Percentiles rank a stretch among this genome's conserved stretches.
phyloP scores from a whole-genome alignment of 495 filamentous ascomycete species.

The Penicillium cinerascens region DNA sequence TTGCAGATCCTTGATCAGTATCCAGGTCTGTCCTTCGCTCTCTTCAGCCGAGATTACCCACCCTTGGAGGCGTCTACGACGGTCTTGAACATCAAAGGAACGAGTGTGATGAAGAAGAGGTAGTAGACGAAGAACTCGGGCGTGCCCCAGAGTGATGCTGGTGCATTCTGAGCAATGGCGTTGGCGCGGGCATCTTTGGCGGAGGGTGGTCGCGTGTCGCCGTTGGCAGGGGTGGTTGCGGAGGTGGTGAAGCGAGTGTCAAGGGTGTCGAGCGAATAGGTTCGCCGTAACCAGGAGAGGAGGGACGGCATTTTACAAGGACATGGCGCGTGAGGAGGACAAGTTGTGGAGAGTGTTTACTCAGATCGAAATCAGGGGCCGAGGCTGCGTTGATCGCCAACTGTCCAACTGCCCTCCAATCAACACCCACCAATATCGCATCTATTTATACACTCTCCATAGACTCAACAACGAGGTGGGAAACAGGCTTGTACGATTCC shows the following conservation, averaged over 20 bases:
- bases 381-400: constrained; percentile 3
- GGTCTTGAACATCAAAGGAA: constrained; percentile 90
- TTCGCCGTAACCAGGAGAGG: constrained; percentile 39
- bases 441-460: constrained; percentile 1
- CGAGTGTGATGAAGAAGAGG: constrained; percentile 57
- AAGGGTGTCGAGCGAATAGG: constrained; percentile 86
- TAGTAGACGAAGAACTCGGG: constrained; percentile 85
- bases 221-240: constrained; percentile 60
- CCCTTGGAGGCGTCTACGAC: constrained; percentile 83
- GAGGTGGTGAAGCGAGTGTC: constrained; percentile 86
- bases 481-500: too few relatives aligned
- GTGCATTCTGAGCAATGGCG: constrained; percentile 40
- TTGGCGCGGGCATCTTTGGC: constrained; percentile 46
- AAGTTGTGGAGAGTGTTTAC: constrained; percentile 11
- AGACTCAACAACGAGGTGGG: background rate
- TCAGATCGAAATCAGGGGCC: constrained; percentile 9
- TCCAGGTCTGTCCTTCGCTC: background rate
- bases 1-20: constrained; percentile 43
- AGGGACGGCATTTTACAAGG: constrained; percentile 36
- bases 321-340: constrained; percentile 27
- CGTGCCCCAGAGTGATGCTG: constrained; percentile 74
- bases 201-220: constrained; percentile 40
- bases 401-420: background rate
- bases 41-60: constrained; percentile 32
- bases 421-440: constrained; percentile 5